Percentiles rank a stretch among this genome's conserved stretches.
These are phyloP conservation scores for Pholiota adiposa DNA, from an alignment of 1,284 basidiomycete species.

Conservation along the genomic window DNA sequence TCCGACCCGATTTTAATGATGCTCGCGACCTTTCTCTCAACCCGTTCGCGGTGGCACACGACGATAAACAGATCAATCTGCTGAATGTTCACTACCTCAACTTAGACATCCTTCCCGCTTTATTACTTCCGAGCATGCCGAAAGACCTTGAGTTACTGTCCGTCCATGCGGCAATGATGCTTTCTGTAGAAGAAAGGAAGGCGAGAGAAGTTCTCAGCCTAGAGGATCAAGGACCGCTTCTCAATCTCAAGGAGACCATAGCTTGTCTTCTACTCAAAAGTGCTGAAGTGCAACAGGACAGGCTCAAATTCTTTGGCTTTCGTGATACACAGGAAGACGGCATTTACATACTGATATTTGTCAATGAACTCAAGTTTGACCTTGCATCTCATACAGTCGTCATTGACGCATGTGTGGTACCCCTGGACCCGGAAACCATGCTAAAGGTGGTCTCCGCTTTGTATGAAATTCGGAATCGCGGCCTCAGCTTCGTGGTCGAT, in stretches of 20 bases:
- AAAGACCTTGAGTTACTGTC: constrained; percentile 25
- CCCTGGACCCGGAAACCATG: constrained; percentile 17
- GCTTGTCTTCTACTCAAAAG: constrained; percentile 17
- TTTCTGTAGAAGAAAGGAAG: constrained; percentile 25
- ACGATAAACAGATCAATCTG: constrained; percentile 24
- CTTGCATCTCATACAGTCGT: constrained; percentile 47
- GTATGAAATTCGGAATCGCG: constrained; percentile 11
- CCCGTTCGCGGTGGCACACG: constrained; percentile 33
- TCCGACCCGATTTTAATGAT: constrained; percentile 19
- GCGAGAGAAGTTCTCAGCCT: background rate
- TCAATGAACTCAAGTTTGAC: constrained; percentile 48
- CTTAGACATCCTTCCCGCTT: constrained; percentile 30
- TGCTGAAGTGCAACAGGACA: constrained; percentile 8
- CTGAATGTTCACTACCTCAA: constrained; percentile 44
- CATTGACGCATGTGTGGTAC: constrained; percentile 33
- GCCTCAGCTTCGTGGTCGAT: constrained; percentile 15
- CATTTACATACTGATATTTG: constrained; percentile 41
- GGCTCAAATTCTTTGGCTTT: constrained; percentile 34
- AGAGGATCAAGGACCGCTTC: constrained; percentile 13
- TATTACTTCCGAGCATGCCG: background rate
- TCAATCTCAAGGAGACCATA: constrained; percentile 22
- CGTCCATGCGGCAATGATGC: constrained; percentile 21
- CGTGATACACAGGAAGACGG: constrained; percentile 27
- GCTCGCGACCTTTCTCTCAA: constrained; percentile 26
- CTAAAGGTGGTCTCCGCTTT: constrained; percentile 13